Base-by-base conservation (phyloP, 495 filamentous ascomycete species). In the Penicillium angulare region DNA sequence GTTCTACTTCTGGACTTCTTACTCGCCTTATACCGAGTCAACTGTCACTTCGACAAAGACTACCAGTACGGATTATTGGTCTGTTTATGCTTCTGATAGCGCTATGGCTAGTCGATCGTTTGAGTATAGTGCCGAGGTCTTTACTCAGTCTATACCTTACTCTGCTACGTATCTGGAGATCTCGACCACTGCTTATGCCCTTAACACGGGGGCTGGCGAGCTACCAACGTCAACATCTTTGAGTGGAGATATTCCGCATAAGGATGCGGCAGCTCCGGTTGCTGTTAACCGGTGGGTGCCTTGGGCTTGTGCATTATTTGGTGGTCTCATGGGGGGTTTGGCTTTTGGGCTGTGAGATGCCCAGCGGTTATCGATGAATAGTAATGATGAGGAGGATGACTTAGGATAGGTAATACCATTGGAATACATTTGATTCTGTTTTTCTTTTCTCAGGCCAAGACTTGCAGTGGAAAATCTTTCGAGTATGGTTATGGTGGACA, bases 1-100 rank as follows among this genome's bases (percentile, higher is more conserved):
- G 43, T 57, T 46, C 35, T 63, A 60, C 13, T 60, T 49, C 47
- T 63, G 60, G 60, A 63, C 60, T 15, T 60, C 60, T 23, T 44
- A 21, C 26, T 20, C 43, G 1, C 57, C 60, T 3, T 63, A 63
- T 41, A 60, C 53, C 1, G 45, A 44, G 7, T 33, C 27, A 36
- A 57, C 53, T 0, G 57, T 63, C 5, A 63, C 60, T 7, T 63
- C 60, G 0, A 63, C 60, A 1, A 23, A 13, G 7, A 57, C 50
- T 6, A 60, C 47, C 3, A 63, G 57, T 1, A 44, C 17, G 0
- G 60, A 56, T 23, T 26, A 55, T 12, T 60, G 45, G 27, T 63
- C 60, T 13, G 60, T 40, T 13, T 55, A 48, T 32, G 50, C 44
- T 22, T 50, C 57, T 5, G 32, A 54, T 16, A 44, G 44, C 18